Evolutionary conservation across 768 basidiomycete species (phyloP).

Genomic region (Rickenella mellea): DNA sequence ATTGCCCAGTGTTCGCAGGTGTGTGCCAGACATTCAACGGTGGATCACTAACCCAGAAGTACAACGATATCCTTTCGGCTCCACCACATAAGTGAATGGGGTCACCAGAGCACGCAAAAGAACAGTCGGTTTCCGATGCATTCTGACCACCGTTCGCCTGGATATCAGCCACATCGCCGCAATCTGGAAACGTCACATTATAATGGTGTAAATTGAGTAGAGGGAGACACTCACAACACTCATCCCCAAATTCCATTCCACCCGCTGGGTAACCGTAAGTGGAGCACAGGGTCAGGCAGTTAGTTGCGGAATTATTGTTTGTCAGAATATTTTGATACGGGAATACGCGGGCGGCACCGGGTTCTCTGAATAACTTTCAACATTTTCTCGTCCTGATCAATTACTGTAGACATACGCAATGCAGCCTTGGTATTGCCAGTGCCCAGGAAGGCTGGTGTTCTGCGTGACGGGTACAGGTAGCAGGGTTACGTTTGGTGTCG

Average conservation of each 20-base stretch:
- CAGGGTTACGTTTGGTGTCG: constrained; percentile 37
- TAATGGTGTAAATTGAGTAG: neutral
- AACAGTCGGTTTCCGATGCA: constrained; percentile 28
- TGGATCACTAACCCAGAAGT: constrained; percentile 35
- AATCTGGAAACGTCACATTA: constrained; percentile 33
- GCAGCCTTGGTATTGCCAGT: constrained; percentile 62
- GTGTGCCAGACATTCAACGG: constrained; percentile 52
- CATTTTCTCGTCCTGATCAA: too few relatives aligned
- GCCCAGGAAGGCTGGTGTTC: constrained; percentile 48
- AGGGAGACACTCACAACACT: constrained; percentile 52
- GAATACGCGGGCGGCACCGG: constrained; percentile 33
- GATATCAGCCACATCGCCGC: constrained; percentile 58
- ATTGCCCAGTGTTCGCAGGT: constrained; percentile 54
- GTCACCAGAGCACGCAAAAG: constrained; percentile 57
- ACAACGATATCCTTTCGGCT: constrained; percentile 42
- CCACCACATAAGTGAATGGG: constrained; percentile 62
- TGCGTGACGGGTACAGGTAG: constrained; percentile 50
- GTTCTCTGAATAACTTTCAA: constrained; percentile 35
- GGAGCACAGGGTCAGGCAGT: constrained; percentile 61
- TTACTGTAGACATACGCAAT: constrained; percentile 52
- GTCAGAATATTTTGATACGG: constrained; percentile 50
- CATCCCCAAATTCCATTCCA: constrained; percentile 58
- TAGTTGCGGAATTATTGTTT: constrained; percentile 52
- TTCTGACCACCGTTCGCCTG: constrained; percentile 21
- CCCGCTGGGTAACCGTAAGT: constrained; percentile 64